These are phyloP conservation scores for Syncephalastrum racemosum DNA, from an alignment of 371 early-diverging fungal species.

Conservation along the genomic window DNA sequence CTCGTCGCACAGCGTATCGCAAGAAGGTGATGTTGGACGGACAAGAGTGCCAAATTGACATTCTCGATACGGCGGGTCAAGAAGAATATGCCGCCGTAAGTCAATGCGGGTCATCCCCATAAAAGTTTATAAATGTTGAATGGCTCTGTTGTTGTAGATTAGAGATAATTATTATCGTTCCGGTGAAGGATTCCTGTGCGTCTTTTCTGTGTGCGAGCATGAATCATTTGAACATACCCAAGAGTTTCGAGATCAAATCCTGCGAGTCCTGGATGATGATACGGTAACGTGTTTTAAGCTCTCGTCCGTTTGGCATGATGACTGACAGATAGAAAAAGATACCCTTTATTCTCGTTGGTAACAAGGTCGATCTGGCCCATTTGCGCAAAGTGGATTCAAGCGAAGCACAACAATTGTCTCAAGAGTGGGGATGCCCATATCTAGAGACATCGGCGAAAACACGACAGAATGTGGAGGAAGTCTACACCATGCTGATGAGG, in stretches of 20 bases:
- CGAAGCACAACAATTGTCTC: conserved; percentile 67
- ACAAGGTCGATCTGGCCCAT: conserved; percentile 79
- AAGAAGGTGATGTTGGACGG: conserved; percentile 64
- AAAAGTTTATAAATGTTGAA: background rate
- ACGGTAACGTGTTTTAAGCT: conserved; percentile 33
- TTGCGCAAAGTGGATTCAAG: conserved; percentile 63
- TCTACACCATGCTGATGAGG: conserved; percentile 71
- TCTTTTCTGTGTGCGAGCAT: conserved; percentile 79
- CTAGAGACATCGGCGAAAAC: conserved; percentile 87
- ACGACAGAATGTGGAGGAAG: conserved; percentile 77
- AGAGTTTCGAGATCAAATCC: conserved; percentile 84
- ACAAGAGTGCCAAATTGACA: conserved; percentile 83
- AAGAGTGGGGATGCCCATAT: conserved; percentile 78
- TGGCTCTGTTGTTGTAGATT: conserved; percentile 45
- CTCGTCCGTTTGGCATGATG: background rate
- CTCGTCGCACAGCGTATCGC: conserved; percentile 48
- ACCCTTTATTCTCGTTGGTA: conserved; percentile 83
- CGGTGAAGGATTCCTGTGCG: conserved; percentile 87
- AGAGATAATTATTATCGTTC: conserved; percentile 88
- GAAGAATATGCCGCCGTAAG: conserved; percentile 81
- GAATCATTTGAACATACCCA: conserved; percentile 81
- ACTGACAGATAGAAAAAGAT: conserved; percentile 28
- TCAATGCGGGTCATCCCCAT: background rate
- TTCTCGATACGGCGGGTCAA: conserved; percentile 90
- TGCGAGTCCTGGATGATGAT: conserved; percentile 81